Conservation (phyloP, 345 rosid species). For the Bruguiera gymnorhiza region DNA sequence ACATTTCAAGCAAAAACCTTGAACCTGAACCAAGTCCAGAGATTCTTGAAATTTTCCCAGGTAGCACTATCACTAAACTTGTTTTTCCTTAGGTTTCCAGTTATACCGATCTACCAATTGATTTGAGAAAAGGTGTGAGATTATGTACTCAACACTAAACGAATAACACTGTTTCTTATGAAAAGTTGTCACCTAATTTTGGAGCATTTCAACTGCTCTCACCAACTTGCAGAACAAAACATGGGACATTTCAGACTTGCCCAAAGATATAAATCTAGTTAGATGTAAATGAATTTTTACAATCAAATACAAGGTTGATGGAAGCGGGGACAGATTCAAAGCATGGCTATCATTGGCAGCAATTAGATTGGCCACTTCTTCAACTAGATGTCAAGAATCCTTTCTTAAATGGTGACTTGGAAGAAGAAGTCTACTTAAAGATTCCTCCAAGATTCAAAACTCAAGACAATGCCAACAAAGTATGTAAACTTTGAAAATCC, state of each 20-base stretch:
- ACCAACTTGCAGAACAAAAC: not conserved
- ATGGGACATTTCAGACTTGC: not conserved
- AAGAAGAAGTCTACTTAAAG: not conserved
- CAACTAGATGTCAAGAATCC: not conserved
- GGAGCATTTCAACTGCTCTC: not conserved
- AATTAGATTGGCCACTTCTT: not conserved
- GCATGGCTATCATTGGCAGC: not conserved
- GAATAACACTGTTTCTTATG: not conserved
- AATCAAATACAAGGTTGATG: not conserved
- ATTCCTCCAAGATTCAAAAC: not conserved
- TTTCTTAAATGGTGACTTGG: not conserved
- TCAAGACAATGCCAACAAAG: not conserved
- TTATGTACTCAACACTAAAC: not conserved
- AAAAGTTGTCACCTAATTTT: not conserved
- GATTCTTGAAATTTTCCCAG: not conserved
- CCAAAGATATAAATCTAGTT: not conserved
- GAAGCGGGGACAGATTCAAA: not conserved
- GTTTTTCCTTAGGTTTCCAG: not conserved
- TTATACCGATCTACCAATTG: not conserved
- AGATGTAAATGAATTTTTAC: not conserved
- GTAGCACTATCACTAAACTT: not conserved
- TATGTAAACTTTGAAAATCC: not conserved
- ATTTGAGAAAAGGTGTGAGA: not conserved
- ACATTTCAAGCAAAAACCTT: not conserved
- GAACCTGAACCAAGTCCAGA: not conserved